Conservation (phyloP, 192 early-diverging fungal species). For the Lunasporangiospora selenospora region DNA sequence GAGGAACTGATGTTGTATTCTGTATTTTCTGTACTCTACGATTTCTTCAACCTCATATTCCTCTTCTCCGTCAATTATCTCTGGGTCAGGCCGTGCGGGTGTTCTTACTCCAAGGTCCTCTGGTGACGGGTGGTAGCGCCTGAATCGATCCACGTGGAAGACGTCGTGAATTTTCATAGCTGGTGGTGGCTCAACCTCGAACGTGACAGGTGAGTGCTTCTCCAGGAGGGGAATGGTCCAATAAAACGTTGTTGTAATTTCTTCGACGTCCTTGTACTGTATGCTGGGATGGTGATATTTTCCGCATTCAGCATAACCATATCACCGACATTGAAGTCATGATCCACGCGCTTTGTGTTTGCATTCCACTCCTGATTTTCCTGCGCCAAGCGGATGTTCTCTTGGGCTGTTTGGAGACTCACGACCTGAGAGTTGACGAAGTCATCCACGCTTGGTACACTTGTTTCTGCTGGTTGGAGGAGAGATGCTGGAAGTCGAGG, state of each 20-base stretch:
- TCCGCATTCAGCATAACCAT: constrained; percentile 8
- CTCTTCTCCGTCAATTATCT: constrained; percentile 2
- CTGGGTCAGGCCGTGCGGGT: constrained; percentile 1
- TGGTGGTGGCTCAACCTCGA: constrained; percentile 2
- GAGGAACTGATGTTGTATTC: neutral
- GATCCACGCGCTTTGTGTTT: neutral
- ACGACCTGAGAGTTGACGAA: neutral
- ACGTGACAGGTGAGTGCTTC: constrained; percentile 3
- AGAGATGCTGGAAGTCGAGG: constrained; percentile 3
- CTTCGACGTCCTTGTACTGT: neutral
- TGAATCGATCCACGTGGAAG: constrained; percentile 12
- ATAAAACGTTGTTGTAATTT: constrained; percentile 1
- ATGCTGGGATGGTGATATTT: neutral
- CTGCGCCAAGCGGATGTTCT: neutral
- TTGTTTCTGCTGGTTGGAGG: neutral
- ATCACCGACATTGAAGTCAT: constrained; percentile 2
- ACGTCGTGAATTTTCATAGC: constrained; percentile 10
- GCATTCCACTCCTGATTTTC: neutral
- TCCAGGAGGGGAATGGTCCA: constrained; percentile 4
- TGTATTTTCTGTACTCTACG: neutral
- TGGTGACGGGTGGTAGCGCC: constrained; percentile 1
- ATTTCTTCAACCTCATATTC: constrained; percentile 13
- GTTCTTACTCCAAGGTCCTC: neutral
- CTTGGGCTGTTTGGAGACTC: neutral
- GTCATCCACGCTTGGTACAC: neutral